Percentiles rank a stretch among this genome's conserved stretches.
Conservation (phyloP, 192 early-diverging fungal species). For the Tieghemiomyces parasiticus region DNA sequence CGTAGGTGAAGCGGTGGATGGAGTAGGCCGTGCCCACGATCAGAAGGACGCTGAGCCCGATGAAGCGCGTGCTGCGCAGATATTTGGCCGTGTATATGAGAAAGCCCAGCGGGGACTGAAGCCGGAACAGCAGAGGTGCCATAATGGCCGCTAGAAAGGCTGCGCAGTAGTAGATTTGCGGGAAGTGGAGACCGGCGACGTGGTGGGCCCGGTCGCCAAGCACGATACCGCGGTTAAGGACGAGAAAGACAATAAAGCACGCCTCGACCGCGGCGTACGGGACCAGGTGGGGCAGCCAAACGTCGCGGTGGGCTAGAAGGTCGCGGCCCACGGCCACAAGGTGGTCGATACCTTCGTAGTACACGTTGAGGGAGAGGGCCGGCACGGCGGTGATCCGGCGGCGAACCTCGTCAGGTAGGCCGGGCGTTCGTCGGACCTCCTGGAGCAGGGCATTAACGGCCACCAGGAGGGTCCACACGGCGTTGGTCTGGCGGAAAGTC, state of each 20-base stretch:
- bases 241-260: slow-evolving; percentile 50
- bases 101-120: slow-evolving; percentile 19
- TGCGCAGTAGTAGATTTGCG: slow-evolving; percentile 77
- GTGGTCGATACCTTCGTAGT: neutral
- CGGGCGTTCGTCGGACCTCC: slow-evolving; percentile 8
- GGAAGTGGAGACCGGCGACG: slow-evolving; percentile 55
- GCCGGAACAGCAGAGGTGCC: slow-evolving; percentile 25
- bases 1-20: slow-evolving; percentile 44
- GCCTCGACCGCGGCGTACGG: slow-evolving; percentile 33
- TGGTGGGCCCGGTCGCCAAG: slow-evolving; percentile 83
- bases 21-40: slow-evolving; percentile 19
- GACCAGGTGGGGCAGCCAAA: slow-evolving; percentile 17
- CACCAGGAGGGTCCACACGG: slow-evolving; percentile 70
- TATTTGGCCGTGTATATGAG: slow-evolving; percentile 1
- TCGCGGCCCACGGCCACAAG: neutral
- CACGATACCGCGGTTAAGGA: slow-evolving; percentile 71
- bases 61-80: neutral
- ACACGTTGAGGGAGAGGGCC: neutral
- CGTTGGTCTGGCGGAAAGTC: slow-evolving; percentile 84
- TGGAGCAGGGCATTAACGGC: slow-evolving; percentile 15
- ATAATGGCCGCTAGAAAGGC: slow-evolving; percentile 37
- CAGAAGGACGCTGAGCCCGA: neutral
- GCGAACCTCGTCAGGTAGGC: slow-evolving; percentile 1
- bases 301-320: neutral
- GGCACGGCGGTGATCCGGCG: neutral